These are phyloP conservation scores for Pichia cactophila DNA, from an alignment of 1,139 yeast genomes.

Conservation along the genomic window DNA sequence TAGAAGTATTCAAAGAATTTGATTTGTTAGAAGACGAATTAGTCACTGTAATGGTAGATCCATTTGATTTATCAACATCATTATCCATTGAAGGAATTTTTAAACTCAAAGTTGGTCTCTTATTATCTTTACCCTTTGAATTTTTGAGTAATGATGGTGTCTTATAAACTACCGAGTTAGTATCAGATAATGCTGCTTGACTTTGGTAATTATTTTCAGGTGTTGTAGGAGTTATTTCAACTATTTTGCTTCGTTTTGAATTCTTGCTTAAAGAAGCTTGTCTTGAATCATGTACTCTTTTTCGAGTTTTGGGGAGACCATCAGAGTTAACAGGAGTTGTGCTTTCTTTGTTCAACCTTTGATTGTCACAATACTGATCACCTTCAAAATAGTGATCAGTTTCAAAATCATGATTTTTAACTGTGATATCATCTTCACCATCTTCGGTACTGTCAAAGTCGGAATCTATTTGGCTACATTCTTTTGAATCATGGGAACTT, in stretches of 20 bases:
- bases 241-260: not conserved
- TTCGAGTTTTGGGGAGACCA: not conserved
- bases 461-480: not conserved
- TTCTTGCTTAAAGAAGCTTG: not conserved
- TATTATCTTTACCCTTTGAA: constrained; percentile 10
- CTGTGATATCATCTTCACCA: constrained; percentile 1
- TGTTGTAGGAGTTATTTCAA: constrained; percentile 3
- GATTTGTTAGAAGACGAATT: constrained; percentile 9
- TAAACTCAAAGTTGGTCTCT: constrained; percentile 26
- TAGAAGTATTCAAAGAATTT: constrained; percentile 1
- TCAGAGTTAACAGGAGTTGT: too few species aligned
- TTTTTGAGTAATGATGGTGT: constrained; percentile 4
- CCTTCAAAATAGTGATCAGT: constrained; percentile 22
- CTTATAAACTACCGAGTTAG: constrained; percentile 8
- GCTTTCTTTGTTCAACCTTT: not conserved
- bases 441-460: not conserved
- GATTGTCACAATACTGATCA: constrained; percentile 12
- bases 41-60: constrained; percentile 11
- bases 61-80: constrained; percentile 3
- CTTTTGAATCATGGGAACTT: not conserved
- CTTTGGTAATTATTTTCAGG: constrained; percentile 5
- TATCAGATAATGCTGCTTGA: constrained; percentile 1
- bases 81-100: constrained; percentile 24
- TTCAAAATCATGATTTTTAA: constrained; percentile 16
- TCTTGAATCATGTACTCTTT: not conserved